These are phyloP conservation scores for Cetraspora pellucida DNA, from an alignment of 192 early-diverging fungal species.

Conservation along the genomic window DNA sequence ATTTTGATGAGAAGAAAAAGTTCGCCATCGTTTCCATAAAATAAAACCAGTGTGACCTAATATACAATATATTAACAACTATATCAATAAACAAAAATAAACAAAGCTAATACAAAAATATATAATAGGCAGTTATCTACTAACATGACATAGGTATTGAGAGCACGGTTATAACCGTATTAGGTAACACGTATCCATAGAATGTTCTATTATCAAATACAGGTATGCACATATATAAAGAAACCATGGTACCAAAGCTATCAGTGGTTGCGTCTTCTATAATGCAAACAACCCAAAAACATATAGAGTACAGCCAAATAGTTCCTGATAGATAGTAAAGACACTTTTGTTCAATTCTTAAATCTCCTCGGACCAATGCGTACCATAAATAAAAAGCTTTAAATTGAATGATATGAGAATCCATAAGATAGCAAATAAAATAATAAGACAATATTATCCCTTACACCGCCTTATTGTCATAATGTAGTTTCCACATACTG, in stretches of 20 bases:
- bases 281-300: not conserved
- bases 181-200: not conserved
- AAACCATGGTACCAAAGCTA: not conserved
- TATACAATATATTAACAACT: not conserved
- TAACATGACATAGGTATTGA: not conserved
- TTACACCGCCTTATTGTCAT: no score
- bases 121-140: not conserved
- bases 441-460: no score
- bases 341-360: slow-evolving; percentile 5
- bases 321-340: not conserved
- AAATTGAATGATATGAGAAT: no score
- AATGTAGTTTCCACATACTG: no score
- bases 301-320: not conserved
- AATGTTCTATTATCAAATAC: not conserved
- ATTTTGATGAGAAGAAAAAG: not conserved
- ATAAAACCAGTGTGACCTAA: not conserved
- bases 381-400: slow-evolving; percentile 26
- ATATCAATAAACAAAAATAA: no score
- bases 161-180: not conserved
- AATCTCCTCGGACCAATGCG: not conserved
- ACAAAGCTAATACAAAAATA: not conserved
- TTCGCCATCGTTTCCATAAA: not conserved
- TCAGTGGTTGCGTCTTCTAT: not conserved
- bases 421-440: no score
- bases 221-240: not conserved